A percentile compares a stretch with the other conserved stretches of the same genome.
phyloP scores from a whole-genome alignment of 176 grass and related monocot species.

The Eragrostis nindensis region DNA sequence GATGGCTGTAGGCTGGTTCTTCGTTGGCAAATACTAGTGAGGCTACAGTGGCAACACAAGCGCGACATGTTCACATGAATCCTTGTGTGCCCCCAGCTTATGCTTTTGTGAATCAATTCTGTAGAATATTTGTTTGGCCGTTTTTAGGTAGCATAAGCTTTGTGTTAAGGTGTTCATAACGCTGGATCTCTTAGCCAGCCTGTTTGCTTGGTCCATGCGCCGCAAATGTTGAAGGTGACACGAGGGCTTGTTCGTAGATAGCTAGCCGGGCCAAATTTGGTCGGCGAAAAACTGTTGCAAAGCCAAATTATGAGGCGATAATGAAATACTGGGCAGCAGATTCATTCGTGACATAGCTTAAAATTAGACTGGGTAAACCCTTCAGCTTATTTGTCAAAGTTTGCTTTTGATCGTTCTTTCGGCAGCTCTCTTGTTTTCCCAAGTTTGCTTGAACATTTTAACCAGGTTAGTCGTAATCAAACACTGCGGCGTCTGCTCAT shows the following conservation, averaged over 20 bases:
- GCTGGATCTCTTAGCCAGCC: neutral
- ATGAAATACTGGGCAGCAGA: no score
- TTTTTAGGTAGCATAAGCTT: neutral
- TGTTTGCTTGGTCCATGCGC: neutral
- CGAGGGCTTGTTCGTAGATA: neutral
- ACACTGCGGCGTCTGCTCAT: neutral
- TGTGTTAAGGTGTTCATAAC: neutral
- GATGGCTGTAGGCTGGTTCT: no score
- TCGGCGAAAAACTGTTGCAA: neutral
- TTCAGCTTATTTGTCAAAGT: no score
- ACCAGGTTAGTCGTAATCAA: no score
- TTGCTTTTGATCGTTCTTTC: no score
- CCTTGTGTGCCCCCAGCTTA: neutral
- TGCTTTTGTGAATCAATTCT: neutral
- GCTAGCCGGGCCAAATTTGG: no score
- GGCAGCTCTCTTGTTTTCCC: no score
- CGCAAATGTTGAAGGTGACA: slow-evolving; percentile 8
- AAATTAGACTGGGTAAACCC: no score
- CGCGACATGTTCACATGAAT: neutral
- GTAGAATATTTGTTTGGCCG: neutral
- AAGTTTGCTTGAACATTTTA: no score
- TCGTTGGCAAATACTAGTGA: neutral
- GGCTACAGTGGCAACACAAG: neutral
- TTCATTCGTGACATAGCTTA: no score
- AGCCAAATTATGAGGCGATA: no score